Conservation (phyloP, 768 basidiomycete genomes). For the Tremella yokohamensis region DNA sequence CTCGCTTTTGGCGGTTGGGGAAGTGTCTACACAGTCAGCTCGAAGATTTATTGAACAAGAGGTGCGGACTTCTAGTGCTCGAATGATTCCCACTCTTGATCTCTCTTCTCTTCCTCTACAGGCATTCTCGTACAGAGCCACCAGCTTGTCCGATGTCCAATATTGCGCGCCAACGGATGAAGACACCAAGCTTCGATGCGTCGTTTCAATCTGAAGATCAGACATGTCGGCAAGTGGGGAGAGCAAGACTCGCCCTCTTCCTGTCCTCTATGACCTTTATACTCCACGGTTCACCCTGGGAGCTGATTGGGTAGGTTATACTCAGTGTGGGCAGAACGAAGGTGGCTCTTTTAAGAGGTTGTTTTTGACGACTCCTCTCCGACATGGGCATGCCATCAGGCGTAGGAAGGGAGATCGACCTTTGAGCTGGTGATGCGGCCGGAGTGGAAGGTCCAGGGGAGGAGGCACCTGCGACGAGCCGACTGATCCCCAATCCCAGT, state of each 20-base stretch:
- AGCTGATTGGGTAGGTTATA: slow-evolving; percentile 86
- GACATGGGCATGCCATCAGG: slow-evolving; percentile 10
- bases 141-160: slow-evolving; percentile 83
- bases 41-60: slow-evolving; percentile 9
- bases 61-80: slow-evolving; percentile 40
- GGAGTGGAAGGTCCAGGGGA: slow-evolving; percentile 11
- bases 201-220: slow-evolving; percentile 55
- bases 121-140: slow-evolving; percentile 67
- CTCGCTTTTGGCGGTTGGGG: slow-evolving; percentile 31
- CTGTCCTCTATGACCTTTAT: slow-evolving; percentile 77
- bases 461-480: slow-evolving; percentile 24
- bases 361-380: slow-evolving; percentile 47
- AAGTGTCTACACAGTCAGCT: slow-evolving; percentile 3
- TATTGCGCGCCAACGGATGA: slow-evolving; percentile 58
- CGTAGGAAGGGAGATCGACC: background rate
- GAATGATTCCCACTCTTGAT: slow-evolving; percentile 36
- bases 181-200: slow-evolving; percentile 25
- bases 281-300: slow-evolving; percentile 75
- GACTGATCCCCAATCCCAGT: slow-evolving; percentile 38
- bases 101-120: slow-evolving; percentile 50
- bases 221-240: slow-evolving; percentile 52
- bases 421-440: background rate
- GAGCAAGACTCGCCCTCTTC: slow-evolving; percentile 54
- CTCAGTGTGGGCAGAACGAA: slow-evolving; percentile 83
- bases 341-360: slow-evolving; percentile 78